Base-by-base conservation (phyloP, 352 stramenopile genomes). In the Phytophthora agathidicida region DNA sequence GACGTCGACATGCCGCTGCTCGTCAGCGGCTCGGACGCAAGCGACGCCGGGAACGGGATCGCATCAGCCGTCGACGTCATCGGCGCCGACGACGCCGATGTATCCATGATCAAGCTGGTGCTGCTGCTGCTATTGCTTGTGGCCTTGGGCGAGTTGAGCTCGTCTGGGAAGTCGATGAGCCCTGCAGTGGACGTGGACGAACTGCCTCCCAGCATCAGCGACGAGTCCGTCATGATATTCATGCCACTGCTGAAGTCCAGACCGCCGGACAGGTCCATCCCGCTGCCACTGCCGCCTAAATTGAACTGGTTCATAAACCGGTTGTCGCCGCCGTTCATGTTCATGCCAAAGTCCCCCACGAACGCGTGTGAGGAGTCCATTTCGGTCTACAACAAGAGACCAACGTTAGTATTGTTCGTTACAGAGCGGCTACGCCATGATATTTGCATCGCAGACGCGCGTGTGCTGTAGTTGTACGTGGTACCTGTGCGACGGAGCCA, bases 101-200 rank as follows among this genome's bases (percentile, higher is more conserved):
- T 80, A 19, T 61, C 32, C 45, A 60, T 28, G 32, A 65, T 55
- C 41, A 58, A 61, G 45, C 56, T 60, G 30, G 41, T 57, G 27
- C 46, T 64, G 42, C 48, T 54, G 28, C 51, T 65, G 46, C 51
- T 65, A 33, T 43, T 53, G 23, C 27, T 61, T 19, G 54, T 37
- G 7, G 31, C 66, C 10, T 54, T 84, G 22, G 85, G 80, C 33
- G 86, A 91, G 45, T 95, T 91, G n/a, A 95, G 72, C 43, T 95
- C 86, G 28, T 93, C 86, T 0, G 86, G 86, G 53, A 95, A 94
- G 47, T 94, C 86, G 28, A 95, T 93, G 57, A 93, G 86, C 3
- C 77, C 86, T 3, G 68, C 48, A 4, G 73, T 73, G 5, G 67
- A 53, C 5, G 55, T 43, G 10, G 48, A 45, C 6, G 65, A 50